Base-by-base conservation (phyloP, 805 yeast genomes). In the Ascoidea asiatica region DNA sequence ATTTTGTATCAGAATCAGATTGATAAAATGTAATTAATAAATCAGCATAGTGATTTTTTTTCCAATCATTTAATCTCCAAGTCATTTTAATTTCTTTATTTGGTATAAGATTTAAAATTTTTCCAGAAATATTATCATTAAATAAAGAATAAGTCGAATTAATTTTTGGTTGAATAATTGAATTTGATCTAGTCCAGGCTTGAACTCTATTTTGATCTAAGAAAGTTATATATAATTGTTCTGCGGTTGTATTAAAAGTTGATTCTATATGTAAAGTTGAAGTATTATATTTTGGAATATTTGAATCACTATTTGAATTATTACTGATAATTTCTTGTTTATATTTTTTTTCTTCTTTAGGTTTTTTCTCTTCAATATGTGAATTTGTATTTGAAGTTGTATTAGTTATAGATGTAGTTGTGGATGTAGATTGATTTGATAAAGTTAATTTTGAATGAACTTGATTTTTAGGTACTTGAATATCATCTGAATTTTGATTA, bases 21-120 rank as follows among this genome's bases (percentile, higher is more conserved):
- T 86, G 86, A 46, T 75, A 75, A 52, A 92, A 74, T 37, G 65
- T 68, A 52, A 90, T 72, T 19, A 68, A 69, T 53, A 92, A 65
- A 4, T 67, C 69, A 1, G 97, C 92, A 58, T 56, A 81, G 60
- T 86, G 92, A 36, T 83, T 94, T n/a, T 64, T 62, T 57, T 81
- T 82, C 99, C 99, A 92, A 54, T 81, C 84, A 39, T 71, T 75
- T 50, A 92, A 69, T 61, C 97, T 75, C 99, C 99, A 92, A 23
- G 73, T 63, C 73, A 84, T 80, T 13, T 69, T 75, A 46, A 92
- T 77, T 43, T 64, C 65, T 53, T 75, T 71, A 57, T 75, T 74
- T 44, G 70, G 67, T n/a, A 67, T 73, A 48, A 85, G 67, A 52
- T 73, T 77, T 39, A 72, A 53, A 50, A 87, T 66, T 56, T 76